Evolutionary conservation across 23 red algal genomes (phyloP).

Genomic region (Pyropia haitanensis): DNA sequence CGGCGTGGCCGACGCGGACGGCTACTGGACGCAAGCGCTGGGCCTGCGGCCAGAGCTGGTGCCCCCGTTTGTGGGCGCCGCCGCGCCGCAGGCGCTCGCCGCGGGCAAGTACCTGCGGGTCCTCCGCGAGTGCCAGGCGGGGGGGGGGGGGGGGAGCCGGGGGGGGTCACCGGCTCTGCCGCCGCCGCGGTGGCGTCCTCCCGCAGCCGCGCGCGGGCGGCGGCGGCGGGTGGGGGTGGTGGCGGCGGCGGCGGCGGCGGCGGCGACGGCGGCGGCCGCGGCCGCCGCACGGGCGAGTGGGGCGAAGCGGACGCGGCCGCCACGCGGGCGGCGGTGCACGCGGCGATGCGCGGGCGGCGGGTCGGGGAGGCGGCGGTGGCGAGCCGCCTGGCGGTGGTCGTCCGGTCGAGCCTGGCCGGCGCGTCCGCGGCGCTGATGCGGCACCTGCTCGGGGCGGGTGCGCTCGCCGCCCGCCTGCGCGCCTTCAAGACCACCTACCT

Average conservation of each 20-base stretch:
- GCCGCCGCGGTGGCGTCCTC: neutral
- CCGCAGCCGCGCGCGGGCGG: neutral
- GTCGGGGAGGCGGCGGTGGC: neutral
- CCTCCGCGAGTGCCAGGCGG: slow-evolving; percentile 33
- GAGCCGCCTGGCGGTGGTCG: neutral
- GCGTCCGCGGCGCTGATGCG: slow-evolving; percentile 25
- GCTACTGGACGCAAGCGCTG: slow-evolving; percentile 43
- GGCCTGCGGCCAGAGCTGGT: slow-evolving; percentile 39
- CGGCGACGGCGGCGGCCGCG: neutral
- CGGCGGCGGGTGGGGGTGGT: neutral
- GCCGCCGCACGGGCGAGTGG: neutral
- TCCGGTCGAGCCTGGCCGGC: slow-evolving; percentile 1
- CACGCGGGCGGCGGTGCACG: too few relatives aligned
- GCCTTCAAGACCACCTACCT: slow-evolving; percentile 38
- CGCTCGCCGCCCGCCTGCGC: slow-evolving; percentile 20
- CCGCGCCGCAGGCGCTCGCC: slow-evolving; percentile 22
- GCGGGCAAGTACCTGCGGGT: slow-evolving; percentile 71
- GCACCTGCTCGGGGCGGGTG: slow-evolving; percentile 15
- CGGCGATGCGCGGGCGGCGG: neutral
- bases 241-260: neutral
- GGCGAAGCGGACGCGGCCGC: too few relatives aligned
- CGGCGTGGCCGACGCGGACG: slow-evolving; percentile 5
- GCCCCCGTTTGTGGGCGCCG: slow-evolving; percentile 39
- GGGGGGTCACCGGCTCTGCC: neutral
- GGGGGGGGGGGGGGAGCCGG: neutral